Evolutionary conservation across 768 basidiomycete species (phyloP).

Genomic region (Rhizopogon vesiculosus): DNA sequence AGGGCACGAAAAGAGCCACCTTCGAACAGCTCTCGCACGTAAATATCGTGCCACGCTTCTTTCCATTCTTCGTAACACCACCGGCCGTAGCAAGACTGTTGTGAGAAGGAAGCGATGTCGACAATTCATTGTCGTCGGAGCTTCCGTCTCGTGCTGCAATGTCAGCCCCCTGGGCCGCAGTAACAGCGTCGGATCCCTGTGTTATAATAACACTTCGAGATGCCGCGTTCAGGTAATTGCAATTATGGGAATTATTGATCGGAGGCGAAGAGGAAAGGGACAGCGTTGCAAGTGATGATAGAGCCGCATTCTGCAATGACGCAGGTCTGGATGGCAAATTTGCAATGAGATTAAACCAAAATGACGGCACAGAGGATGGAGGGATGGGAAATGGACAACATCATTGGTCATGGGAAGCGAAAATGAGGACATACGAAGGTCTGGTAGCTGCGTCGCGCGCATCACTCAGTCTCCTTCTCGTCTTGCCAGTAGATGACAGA

Average conservation of each 20-base stretch:
- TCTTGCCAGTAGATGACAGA: constrained; percentile 65
- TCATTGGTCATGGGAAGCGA: constrained; percentile 5
- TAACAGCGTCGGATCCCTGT: constrained; percentile 9
- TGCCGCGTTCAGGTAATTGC: constrained; percentile 10
- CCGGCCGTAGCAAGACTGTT: constrained; percentile 6
- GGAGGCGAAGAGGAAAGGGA: constrained; percentile 37
- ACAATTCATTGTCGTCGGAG: constrained; percentile 13
- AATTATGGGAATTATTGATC: constrained; percentile 17
- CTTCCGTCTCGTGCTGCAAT: constrained; percentile 7
- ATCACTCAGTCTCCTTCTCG: constrained; percentile 70
- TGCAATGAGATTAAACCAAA: background rate
- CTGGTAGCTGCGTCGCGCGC: constrained; percentile 73
- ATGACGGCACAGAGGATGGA: background rate
- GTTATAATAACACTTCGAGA: constrained; percentile 4
- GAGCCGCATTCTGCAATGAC: constrained; percentile 30
- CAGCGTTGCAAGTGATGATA: constrained; percentile 35
- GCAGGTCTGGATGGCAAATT: constrained; percentile 23
- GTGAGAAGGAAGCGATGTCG: constrained; percentile 8
- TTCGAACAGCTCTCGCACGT: constrained; percentile 94
- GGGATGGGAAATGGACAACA: background rate
- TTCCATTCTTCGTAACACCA: constrained; percentile 37
- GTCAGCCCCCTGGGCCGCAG: constrained; percentile 1
- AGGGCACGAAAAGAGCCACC: constrained; percentile 36
- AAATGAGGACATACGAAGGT: constrained; percentile 55
- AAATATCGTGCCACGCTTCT: constrained; percentile 83